Base-by-base conservation (phyloP, 441 rosid species). In the Euphorbia schlechtendalii region DNA sequence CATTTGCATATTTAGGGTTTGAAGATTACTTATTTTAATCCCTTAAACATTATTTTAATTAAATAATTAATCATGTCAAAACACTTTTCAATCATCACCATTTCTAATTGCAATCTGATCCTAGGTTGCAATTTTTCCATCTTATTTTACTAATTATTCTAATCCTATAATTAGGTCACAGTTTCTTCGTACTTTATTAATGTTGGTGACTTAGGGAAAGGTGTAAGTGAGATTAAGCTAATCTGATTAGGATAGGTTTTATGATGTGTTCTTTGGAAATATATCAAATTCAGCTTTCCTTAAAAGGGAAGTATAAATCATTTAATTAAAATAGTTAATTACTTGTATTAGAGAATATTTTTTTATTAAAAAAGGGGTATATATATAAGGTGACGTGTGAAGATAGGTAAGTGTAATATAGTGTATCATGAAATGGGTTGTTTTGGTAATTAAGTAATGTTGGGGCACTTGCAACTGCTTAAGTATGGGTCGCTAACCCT, bases 281-380 rank as follows among this genome's bases (percentile, higher is more conserved):
- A 59, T 10, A 63, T 49, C 56, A 32, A 34, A 30, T 52, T 55
- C 76, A 65, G 77, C 80, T 76, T 80, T 28, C 77, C 86, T 73
- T 78, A 63, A 27, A 74, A 71, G 81, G 72, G 66, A 80, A 69
- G 78, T 17, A 61, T 71, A 22, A 49, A 45, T 66, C 9, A 72
- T 12, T 70, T 51, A 21, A 51, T 51, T 51, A 51, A 41, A 60
- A 51, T 48, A 52, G 14, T 62, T 60, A 51, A 1, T 54, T 22
- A 46, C 18, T 55, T 18, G 8, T 61, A 18, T 56, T 56, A 24
- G 51, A n/a, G 34, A 32, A 3, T 28, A 7, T 1, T 49, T 60
- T 25, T 49, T 17, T 10, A 61, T 36, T 34, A 58, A 67, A 49
- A 48, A 51, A 18, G 2, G 18, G 20, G 64, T n/a, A 27, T 18